Conservation (phyloP, 331 rosid genomes). For the Quercus lobata region DNA sequence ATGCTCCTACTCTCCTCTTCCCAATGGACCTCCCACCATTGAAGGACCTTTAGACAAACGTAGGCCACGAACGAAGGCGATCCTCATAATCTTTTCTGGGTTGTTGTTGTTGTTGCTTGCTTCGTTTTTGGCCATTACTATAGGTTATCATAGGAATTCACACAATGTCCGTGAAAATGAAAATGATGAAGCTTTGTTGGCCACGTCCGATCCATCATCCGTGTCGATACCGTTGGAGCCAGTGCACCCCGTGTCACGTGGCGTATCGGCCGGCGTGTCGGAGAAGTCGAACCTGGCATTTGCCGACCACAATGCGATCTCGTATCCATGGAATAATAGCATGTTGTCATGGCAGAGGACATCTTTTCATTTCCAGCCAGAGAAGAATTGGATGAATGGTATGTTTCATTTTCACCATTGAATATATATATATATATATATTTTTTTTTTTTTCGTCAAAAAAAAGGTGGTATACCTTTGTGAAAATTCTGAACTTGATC, state of each 20-base stretch:
- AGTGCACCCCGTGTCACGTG: constrained; percentile 41
- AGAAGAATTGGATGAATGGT: constrained; percentile 97
- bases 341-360: constrained; percentile 94
- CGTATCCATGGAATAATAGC: constrained; percentile 66
- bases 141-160: neutral
- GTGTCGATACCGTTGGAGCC: neutral
- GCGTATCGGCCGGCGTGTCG: constrained; percentile 62
- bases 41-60: neutral
- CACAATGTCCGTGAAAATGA: neutral
- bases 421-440: neutral
- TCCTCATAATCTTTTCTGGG: constrained; percentile 25
- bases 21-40: constrained; percentile 11
- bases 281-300: constrained; percentile 46
- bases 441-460: neutral
- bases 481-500: too few relatives aligned
- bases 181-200: neutral
- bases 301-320: neutral
- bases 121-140: constrained; percentile 28
- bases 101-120: constrained; percentile 31
- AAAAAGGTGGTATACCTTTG: neutral
- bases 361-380: constrained; percentile 83
- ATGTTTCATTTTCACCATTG: neutral
- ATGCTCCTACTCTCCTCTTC: constrained; percentile 33
- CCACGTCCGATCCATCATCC: neutral
- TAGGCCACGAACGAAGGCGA: constrained; percentile 19